Conservation (phyloP, 2,329 filamentous ascomycete genomes). For the Metarhizium album region DNA sequence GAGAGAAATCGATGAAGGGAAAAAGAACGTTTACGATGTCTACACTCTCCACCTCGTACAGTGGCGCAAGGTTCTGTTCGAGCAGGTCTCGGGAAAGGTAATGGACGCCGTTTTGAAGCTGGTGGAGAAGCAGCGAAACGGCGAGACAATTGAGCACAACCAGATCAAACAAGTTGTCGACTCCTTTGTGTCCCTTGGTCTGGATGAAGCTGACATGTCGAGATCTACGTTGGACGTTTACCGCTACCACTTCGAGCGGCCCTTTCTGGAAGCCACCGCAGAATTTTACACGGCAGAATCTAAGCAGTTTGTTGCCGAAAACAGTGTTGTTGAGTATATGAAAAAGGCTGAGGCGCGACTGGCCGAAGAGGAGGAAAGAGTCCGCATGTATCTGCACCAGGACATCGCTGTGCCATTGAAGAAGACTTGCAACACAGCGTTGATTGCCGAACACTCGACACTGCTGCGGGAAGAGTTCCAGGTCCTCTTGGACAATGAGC, state of each 20-base stretch:
- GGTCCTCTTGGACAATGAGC: slow-evolving; percentile 81
- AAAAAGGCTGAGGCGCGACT: slow-evolving; percentile 92
- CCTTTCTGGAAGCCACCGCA: slow-evolving; percentile 77
- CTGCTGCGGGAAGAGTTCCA: slow-evolving; percentile 96
- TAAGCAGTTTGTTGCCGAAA: slow-evolving; percentile 87
- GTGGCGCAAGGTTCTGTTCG: slow-evolving; percentile 89
- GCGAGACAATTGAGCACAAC: slow-evolving; percentile 92
- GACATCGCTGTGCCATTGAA: slow-evolving; percentile 81
- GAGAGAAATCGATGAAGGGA: slow-evolving; percentile 95
- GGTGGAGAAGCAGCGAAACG: slow-evolving; percentile 93
- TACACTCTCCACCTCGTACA: slow-evolving; percentile 94
- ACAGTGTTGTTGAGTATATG: slow-evolving; percentile 98
- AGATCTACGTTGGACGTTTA: slow-evolving; percentile 96
- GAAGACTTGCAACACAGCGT: slow-evolving; percentile 75
- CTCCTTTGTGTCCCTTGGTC: slow-evolving; percentile 86
- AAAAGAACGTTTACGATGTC: slow-evolving; percentile 96
- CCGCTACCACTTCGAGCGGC: slow-evolving; percentile 80
- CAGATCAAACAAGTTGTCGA: slow-evolving; percentile 97
- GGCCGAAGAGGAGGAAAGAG: slow-evolving; percentile 87
- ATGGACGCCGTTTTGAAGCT: slow-evolving; percentile 93
- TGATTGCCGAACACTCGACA: slow-evolving; percentile 78
- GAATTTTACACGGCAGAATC: slow-evolving; percentile 88
- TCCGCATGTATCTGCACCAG: slow-evolving; percentile 79
- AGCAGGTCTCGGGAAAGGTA: slow-evolving; percentile 71
- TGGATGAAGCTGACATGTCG: slow-evolving; percentile 85